A percentile compares a stretch with the other conserved stretches of the same genome.
Conservation (phyloP, 75 land plant species). For the Pinus taeda region DNA sequence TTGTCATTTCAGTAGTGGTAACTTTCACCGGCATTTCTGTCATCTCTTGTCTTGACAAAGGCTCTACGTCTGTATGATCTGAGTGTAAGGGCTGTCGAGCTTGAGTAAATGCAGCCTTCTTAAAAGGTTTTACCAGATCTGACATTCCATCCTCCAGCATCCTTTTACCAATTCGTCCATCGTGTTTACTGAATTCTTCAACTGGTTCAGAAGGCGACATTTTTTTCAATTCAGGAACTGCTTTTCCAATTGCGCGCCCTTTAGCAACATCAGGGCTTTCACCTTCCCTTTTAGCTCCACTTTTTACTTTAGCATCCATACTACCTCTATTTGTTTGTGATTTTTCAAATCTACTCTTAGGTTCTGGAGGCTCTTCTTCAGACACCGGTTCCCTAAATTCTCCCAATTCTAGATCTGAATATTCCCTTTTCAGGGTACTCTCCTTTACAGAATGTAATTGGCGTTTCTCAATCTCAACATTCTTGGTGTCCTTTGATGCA, state of each 20-base stretch:
- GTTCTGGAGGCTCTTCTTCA: constrained; percentile 21
- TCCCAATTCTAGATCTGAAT: constrained; percentile 69
- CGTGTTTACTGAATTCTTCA: constrained; percentile 3
- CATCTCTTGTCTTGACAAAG: constrained; percentile 17
- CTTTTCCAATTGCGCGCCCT: constrained; percentile 22
- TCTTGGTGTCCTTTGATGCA: constrained; percentile 20
- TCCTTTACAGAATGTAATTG: constrained; percentile 24
- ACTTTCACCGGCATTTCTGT: constrained; percentile 3
- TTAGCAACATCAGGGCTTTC: constrained; percentile 21
- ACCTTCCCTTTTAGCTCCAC: constrained; percentile 12
- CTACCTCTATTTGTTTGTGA: constrained; percentile 18
- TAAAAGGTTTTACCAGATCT: constrained; percentile 15
- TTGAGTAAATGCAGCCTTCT: constrained; percentile 8
- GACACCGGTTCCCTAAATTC: constrained; percentile 58
- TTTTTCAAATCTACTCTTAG: constrained; percentile 31
- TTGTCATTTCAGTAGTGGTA: not conserved
- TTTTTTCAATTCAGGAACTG: constrained; percentile 19
- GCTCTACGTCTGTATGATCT: constrained; percentile 24
- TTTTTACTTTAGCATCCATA: constrained; percentile 27
- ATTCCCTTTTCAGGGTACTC: constrained; percentile 37
- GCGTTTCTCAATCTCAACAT: constrained; percentile 15
- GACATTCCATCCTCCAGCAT: constrained; percentile 16
- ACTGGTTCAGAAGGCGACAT: constrained; percentile 17
- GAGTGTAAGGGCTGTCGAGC: constrained; percentile 17
- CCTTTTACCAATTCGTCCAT: constrained; percentile 22